A percentile compares a stretch with the other conserved stretches of the same genome.
phyloP scores from a whole-genome alignment of 441 rosid species.

The Gossypium trilobum region DNA sequence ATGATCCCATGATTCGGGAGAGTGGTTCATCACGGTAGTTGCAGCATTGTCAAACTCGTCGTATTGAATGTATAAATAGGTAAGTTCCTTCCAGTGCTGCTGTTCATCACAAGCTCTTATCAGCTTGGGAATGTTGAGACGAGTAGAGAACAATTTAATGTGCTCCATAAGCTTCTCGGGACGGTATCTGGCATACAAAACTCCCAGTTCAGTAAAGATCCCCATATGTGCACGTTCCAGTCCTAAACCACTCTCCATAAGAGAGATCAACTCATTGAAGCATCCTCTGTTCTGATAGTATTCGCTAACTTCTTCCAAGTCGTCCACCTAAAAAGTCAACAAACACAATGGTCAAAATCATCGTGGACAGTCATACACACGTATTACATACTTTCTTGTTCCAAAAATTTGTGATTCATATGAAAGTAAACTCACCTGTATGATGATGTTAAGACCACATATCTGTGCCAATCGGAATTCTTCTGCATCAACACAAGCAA shows the following conservation, averaged over 20 bases:
- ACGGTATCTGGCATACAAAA: constrained; percentile 96
- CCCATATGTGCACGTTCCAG: constrained; percentile 99
- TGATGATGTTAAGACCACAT: constrained; percentile 88
- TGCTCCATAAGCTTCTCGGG: constrained; percentile 98
- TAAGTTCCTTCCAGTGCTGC: constrained; percentile 95
- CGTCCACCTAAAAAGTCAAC: constrained; percentile 63
- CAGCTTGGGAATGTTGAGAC: constrained; percentile 95
- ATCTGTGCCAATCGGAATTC: constrained; percentile 98
- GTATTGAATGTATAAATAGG: constrained; percentile 80
- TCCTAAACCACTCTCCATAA: constrained; percentile 98
- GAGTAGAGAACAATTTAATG: constrained; percentile 91
- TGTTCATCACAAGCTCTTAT: constrained; percentile 98
- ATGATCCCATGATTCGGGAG: constrained; percentile 99
- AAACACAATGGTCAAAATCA: background rate
- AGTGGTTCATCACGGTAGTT: constrained; percentile 96
- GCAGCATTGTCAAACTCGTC: constrained; percentile 99
- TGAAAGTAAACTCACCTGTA: constrained; percentile 51
- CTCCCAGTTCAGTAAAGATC: constrained; percentile 97
- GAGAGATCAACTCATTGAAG: constrained; percentile 91
- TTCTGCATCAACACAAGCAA: constrained; percentile 99
- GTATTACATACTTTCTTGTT: background rate
- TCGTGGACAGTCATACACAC: background rate
- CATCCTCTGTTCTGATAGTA: constrained; percentile 97
- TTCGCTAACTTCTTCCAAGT: constrained; percentile 94
- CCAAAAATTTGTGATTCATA: background rate